phyloP scores from a whole-genome alignment of 1,139 yeast genomes.

The Kodamaea ohmeri region DNA sequence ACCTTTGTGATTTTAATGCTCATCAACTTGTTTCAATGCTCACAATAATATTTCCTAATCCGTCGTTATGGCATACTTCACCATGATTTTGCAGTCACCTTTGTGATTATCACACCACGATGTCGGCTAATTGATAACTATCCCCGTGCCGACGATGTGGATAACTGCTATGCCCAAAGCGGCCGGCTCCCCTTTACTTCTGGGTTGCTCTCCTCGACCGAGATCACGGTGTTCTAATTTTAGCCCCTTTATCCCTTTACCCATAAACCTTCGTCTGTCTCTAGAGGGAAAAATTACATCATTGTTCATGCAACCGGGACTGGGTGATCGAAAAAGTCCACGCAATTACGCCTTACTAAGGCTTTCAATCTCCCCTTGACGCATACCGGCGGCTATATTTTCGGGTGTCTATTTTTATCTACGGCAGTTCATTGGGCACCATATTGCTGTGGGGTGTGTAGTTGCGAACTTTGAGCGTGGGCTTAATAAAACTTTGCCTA shows the following conservation, averaged over 20 bases:
- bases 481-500: neutral
- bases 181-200: too few relatives aligned
- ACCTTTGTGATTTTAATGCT: neutral
- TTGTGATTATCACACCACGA: neutral
- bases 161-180: too few relatives aligned
- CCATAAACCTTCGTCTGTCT: neutral
- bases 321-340: neutral
- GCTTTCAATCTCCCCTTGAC: neutral
- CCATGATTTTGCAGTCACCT: too few relatives aligned
- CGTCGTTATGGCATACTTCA: too few relatives aligned
- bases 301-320: neutral
- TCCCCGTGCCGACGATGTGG: too few relatives aligned
- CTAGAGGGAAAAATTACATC: slow-evolving; percentile 1
- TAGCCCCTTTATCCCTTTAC: slow-evolving; percentile 2
- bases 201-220: neutral
- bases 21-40: neutral
- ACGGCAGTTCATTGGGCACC: neutral
- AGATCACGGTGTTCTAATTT: neutral
- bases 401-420: slow-evolving; percentile 2
- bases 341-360: neutral
- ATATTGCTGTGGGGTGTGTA: slow-evolving; percentile 2
- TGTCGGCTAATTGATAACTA: too few relatives aligned
- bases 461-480: neutral
- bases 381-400: neutral
- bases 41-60: slow-evolving; percentile 1